phyloP scores from a whole-genome alignment of 169 alveolate genomes.

The Theileria orientalis region DNA sequence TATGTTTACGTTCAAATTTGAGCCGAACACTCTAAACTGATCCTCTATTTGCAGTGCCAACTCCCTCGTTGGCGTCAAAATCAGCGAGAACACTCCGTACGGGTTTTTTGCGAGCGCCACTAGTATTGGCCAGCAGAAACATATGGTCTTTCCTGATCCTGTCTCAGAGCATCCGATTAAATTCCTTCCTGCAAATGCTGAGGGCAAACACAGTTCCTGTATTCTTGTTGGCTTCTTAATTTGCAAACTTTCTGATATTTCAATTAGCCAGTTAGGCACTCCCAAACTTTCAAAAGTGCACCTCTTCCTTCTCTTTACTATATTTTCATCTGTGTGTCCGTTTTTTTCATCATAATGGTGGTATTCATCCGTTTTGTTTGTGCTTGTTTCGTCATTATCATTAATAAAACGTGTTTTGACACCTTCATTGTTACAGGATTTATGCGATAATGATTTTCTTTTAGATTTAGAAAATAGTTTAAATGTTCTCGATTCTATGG shows the following conservation, averaged over 20 bases:
- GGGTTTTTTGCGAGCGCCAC: conserved; percentile 91
- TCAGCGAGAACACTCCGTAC: conserved; percentile 91
- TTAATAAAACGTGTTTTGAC: background rate
- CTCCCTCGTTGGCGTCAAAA: conserved; percentile 97
- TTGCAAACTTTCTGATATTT: conserved; percentile 64
- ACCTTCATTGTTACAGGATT: background rate
- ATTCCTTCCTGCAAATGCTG: conserved; percentile 84
- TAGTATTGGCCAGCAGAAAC: conserved; percentile 94
- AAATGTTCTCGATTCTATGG: background rate
- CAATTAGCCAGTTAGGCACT: conserved; percentile 73
- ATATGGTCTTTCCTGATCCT: conserved; percentile 98
- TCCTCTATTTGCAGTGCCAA: conserved; percentile 94
- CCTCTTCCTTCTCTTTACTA: background rate
- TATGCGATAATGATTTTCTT: background rate
- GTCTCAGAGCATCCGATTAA: conserved; percentile 94
- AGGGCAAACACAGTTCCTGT: conserved; percentile 87
- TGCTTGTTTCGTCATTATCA: background rate
- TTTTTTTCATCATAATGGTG: conserved; percentile 1
- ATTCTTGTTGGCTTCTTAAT: conserved; percentile 87
- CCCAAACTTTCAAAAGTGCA: conserved; percentile 69
- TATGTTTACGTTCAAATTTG: conserved; percentile 82
- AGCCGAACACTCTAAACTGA: conserved; percentile 89
- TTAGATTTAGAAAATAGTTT: conserved; percentile 20
- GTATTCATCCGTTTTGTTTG: no score
- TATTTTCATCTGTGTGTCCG: background rate